Evolutionary conservation across 1,284 basidiomycete genomes (phyloP), one percentile per base, ranked within the genome.

Genomic region (Chondrostereum purpureum): DNA sequence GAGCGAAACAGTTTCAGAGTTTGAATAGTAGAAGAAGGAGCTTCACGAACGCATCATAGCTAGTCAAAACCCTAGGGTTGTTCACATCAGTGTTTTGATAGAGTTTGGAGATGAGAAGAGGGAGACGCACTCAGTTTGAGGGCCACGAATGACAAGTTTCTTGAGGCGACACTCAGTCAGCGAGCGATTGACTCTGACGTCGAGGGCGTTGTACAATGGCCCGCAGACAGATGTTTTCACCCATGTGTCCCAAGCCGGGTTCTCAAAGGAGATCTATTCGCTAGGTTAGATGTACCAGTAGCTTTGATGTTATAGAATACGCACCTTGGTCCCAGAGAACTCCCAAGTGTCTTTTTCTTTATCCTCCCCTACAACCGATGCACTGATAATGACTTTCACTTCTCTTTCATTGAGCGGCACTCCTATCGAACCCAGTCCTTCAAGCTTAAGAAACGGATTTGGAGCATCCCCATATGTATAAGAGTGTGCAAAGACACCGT

Each of bases 401-500:
- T 47, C 23, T 16, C 23, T 10, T 17, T 43, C 45, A 19, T 43
- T 47, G n/a, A 47, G 22, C 11, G 45, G 45, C 11, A 47, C 23
- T 21, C 45, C 45, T 12, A 47, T 21, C 10, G 45, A n/a, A 6
- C 45, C 45, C 18, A 43, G 19, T 16, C 40, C 41, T 8, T 47
- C 45, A 5, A 47, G 45, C 5, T 24, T 23, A 13, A 47, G 40
- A 17, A 39, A 42, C 3, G 45, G 45, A 23, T 47, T 47, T 3
- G 45, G 45, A 20, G 41, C 45, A 33, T 42, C 41, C 0, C 14
- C 10, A 27, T 47, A 37, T 12, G 17, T 36, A 20, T 22, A 37
- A 6, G 45, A 47, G 14, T 47, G 27, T 13, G 45, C 45, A 47
- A 47, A 47, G 5, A 27, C 24, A 10, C 45, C 45, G 21, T 42